These are phyloP conservation scores for Scenedesmus sp. DNA, from an alignment of 163 green algal genomes.

Conservation along the genomic window DNA sequence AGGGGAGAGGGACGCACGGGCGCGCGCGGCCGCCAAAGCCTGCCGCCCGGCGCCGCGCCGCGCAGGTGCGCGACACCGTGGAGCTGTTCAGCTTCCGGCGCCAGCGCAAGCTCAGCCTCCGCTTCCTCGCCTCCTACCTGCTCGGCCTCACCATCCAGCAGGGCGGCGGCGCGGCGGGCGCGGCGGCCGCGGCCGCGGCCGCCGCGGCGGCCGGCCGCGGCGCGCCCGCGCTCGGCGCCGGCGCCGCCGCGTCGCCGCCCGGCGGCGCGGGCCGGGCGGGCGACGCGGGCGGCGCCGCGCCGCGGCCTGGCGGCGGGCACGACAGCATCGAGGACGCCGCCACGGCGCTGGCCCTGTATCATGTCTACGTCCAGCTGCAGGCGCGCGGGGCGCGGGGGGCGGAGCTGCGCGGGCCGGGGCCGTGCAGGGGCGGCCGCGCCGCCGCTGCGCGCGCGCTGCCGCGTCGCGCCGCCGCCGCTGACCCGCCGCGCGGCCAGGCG, in stretches of 20 bases:
- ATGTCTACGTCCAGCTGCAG: constrained; percentile 67
- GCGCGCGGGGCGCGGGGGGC: neutral
- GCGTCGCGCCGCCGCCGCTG: too few species aligned
- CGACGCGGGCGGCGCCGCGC: neutral
- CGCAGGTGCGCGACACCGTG: constrained; percentile 86
- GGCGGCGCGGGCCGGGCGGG: neutral
- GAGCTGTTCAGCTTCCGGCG: constrained; percentile 89
- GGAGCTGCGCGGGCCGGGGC: neutral
- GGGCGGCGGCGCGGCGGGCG: constrained; percentile 9
- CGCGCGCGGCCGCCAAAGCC: too few species aligned
- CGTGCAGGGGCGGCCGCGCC: neutral
- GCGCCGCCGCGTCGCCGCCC: neutral
- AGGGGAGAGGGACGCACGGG: too few species aligned
- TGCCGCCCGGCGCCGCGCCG: too few species aligned
- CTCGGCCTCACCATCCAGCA: constrained; percentile 80
- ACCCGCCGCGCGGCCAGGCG: neutral
- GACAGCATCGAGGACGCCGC: constrained; percentile 96
- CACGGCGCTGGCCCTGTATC: constrained; percentile 86
- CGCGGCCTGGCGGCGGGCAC: constrained; percentile 57
- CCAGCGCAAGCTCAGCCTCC: constrained; percentile 88
- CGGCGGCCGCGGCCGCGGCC: constrained; percentile 39
- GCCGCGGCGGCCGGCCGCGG: constrained; percentile 5
- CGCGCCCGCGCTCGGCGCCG: neutral
- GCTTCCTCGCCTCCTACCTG: constrained; percentile 93
- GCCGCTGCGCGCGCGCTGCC: neutral